These are phyloP conservation scores for Carex sylvatica DNA, from an alignment of 202 grass and related monocot genomes.

Conservation along the genomic window DNA sequence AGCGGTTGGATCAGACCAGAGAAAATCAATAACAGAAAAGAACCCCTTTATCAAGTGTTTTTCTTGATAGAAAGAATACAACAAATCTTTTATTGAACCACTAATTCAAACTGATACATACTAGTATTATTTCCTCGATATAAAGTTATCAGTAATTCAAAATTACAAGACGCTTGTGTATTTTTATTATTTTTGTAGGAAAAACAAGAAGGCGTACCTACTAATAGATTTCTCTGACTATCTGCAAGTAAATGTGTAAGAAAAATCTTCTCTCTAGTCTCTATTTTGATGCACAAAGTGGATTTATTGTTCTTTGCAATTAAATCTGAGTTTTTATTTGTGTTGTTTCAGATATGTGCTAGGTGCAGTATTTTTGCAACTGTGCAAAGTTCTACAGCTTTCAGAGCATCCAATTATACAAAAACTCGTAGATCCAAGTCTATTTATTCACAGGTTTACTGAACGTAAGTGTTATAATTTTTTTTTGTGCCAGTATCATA, in stretches of 20 bases:
- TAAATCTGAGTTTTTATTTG: neutral
- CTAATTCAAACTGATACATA: neutral
- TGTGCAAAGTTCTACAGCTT: slow-evolving; percentile 79
- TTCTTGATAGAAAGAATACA: no score
- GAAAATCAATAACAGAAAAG: neutral
- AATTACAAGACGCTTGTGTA: neutral
- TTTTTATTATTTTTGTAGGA: slow-evolving; percentile 50
- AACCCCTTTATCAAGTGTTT: neutral
- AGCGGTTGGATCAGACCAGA: no score
- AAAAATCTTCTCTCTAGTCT: slow-evolving; percentile 17
- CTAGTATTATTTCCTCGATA: neutral
- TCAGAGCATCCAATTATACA: slow-evolving; percentile 77
- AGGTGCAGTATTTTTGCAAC: slow-evolving; percentile 93
- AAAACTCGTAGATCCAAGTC: slow-evolving; percentile 81
- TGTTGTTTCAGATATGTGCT: slow-evolving; percentile 83
- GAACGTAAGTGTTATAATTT: slow-evolving; percentile 59
- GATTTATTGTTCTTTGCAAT: slow-evolving; percentile 8
- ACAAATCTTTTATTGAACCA: neutral
- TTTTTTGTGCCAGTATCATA: neutral
- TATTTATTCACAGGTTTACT: slow-evolving; percentile 95
- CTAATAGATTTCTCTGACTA: slow-evolving; percentile 94
- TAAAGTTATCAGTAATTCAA: neutral
- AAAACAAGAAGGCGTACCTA: slow-evolving; percentile 82
- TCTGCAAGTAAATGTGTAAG: slow-evolving; percentile 89
- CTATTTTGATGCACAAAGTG: neutral